Conservation (phyloP, 1,284 basidiomycete species). For the Apiotrichum montevideense region DNA sequence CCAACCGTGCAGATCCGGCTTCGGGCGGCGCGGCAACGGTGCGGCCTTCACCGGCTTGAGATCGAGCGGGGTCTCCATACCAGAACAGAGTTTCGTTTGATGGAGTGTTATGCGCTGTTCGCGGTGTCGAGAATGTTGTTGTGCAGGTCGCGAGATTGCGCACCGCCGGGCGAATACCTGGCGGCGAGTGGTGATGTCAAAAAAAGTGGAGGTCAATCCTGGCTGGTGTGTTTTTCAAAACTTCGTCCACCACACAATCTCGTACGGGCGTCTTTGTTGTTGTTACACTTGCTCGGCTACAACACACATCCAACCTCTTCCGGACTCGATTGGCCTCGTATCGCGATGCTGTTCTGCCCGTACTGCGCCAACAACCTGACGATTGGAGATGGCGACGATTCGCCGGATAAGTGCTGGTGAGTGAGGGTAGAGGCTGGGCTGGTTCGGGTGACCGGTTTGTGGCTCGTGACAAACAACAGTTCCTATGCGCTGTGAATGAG, state of each 20-base stretch:
- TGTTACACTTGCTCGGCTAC: background rate
- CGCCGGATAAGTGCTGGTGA: conserved; percentile 43
- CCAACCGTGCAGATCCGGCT: conserved; percentile 23
- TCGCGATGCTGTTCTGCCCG: conserved; percentile 85
- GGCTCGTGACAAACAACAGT: too few relatives aligned
- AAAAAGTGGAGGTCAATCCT: background rate
- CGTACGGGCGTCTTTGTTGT: background rate
- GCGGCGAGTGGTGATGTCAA: too few relatives aligned
- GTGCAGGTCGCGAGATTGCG: too few relatives aligned
- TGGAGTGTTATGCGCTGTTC: too few relatives aligned
- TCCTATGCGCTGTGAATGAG: too few relatives aligned
- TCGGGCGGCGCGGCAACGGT: background rate
- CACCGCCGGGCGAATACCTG: too few relatives aligned
- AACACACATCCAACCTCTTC: background rate
- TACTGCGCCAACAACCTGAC: conserved; percentile 88
- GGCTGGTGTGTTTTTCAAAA: background rate
- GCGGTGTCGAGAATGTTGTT: too few relatives aligned
- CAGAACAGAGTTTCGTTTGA: too few relatives aligned
- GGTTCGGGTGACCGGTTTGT: too few relatives aligned
- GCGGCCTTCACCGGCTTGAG: conserved; percentile 24
- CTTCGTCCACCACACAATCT: background rate
- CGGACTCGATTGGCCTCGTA: too few relatives aligned
- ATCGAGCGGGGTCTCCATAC: conserved; percentile 17
- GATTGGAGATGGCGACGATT: conserved; percentile 51
- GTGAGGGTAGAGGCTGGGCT: conserved; percentile 6